phyloP scores from a whole-genome alignment of 768 basidiomycete species.

The Rhodotorula taiwanensis region DNA sequence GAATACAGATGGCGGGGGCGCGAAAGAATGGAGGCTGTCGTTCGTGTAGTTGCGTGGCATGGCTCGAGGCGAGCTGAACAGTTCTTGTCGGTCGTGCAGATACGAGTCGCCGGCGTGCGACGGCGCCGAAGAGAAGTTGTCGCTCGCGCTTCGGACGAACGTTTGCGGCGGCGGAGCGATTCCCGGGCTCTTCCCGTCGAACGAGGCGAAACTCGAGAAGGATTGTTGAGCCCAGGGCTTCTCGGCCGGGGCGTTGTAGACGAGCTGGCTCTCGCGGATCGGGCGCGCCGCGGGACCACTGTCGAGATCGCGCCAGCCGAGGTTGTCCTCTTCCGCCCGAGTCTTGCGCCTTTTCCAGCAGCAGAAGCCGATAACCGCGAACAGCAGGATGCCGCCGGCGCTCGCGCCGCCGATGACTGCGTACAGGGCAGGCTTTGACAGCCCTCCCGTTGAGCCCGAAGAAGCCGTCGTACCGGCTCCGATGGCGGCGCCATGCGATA shows the following conservation, averaged over 20 bases:
- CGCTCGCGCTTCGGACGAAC: no score
- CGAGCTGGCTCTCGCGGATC: not conserved
- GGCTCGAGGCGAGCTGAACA: conserved; percentile 3
- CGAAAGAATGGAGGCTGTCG: not conserved
- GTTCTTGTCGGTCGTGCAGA: conserved; percentile 10
- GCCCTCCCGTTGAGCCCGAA: not conserved
- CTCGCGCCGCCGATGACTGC: conserved; percentile 22
- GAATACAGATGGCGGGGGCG: not conserved
- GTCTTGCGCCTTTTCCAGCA: conserved; percentile 27
- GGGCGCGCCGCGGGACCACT: not conserved
- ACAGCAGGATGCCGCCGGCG: conserved; percentile 1
- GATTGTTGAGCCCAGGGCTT: conserved; percentile 6
- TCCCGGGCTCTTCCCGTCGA: not conserved
- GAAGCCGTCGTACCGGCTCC: not conserved
- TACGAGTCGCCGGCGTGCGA: not conserved
- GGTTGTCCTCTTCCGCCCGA: conserved; percentile 20
- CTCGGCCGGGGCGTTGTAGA: not conserved
- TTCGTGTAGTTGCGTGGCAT: not conserved
- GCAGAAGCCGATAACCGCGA: conserved; percentile 17
- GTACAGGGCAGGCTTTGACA: conserved; percentile 11
- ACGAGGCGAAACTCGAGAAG: not conserved
- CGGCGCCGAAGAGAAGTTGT: conserved; percentile 1
- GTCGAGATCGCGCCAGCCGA: conserved; percentile 15
- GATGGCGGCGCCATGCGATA: not conserved
- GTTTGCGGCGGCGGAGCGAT: not conserved